Evolutionary conservation across 2,329 filamentous ascomycete genomes (phyloP).

Genomic region (Microdochium nivale): DNA sequence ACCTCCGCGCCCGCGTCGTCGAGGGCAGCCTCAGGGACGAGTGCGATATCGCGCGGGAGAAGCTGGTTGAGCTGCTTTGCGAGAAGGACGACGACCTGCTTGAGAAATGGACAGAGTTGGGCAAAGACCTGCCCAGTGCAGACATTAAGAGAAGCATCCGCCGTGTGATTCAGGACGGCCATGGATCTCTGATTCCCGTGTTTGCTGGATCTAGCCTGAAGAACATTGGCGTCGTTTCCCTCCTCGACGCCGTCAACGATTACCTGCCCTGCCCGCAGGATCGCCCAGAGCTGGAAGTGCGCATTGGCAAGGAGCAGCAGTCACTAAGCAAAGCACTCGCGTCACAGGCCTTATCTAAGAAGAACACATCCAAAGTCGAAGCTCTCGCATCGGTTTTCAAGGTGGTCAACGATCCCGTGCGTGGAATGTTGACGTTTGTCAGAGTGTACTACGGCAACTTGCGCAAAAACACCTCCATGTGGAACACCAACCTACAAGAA

Average conservation of each 20-base stretch:
- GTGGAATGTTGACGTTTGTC: constrained; percentile 84
- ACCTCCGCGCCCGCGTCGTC: constrained; percentile 42
- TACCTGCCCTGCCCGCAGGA: constrained; percentile 78
- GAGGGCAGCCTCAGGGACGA: constrained; percentile 49
- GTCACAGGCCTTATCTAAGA: constrained; percentile 20
- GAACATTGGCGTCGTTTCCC: constrained; percentile 87
- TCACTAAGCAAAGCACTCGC: constrained; percentile 29
- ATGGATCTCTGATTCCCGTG: constrained; percentile 71
- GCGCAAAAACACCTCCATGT: constrained; percentile 64
- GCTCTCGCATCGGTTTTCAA: constrained; percentile 75
- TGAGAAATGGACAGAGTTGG: constrained; percentile 71
- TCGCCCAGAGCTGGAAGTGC: constrained; percentile 70
- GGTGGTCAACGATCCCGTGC: constrained; percentile 78
- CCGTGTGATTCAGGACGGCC: constrained; percentile 56
- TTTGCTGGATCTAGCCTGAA: constrained; percentile 90
- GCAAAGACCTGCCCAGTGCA: constrained; percentile 61
- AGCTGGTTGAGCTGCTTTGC: constrained; percentile 74
- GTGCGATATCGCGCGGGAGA: constrained; percentile 65
- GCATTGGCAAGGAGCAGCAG: constrained; percentile 50
- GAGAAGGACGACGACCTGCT: constrained; percentile 84
- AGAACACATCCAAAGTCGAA: constrained; percentile 26
- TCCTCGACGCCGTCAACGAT: constrained; percentile 82
- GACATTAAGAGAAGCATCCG: constrained; percentile 69
- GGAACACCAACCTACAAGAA: constrained; percentile 78
- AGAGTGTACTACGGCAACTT: constrained; percentile 83